A percentile compares a stretch with the other conserved stretches of the same genome.
Evolutionary conservation across 2,329 filamentous ascomycete genomes (phyloP).

Genomic region (Alternaria sp.): DNA sequence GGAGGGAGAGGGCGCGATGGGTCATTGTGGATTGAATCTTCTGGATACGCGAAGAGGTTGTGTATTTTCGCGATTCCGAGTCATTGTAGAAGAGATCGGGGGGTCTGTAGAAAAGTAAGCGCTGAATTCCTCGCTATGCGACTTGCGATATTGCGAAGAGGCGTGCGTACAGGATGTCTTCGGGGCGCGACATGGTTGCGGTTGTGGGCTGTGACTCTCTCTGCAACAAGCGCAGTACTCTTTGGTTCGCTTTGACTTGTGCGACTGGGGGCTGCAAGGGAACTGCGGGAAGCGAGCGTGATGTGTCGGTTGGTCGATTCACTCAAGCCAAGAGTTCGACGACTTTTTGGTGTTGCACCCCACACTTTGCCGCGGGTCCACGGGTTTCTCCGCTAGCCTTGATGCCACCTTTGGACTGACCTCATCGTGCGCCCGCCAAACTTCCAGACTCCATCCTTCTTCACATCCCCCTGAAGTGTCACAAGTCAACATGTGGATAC

Average conservation of each 20-base stretch:
- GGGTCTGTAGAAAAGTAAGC: conserved; percentile 63
- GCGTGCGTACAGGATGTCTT: conserved; percentile 81
- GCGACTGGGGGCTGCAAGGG: neutral
- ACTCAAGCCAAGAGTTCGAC: conserved; percentile 28
- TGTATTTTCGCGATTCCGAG: conserved; percentile 94
- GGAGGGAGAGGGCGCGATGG: conserved; percentile 87
- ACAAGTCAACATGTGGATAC: conserved; percentile 80
- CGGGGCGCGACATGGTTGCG: conserved; percentile 88
- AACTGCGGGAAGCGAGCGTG: neutral
- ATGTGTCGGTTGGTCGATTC: conserved; percentile 1
- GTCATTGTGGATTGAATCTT: conserved; percentile 97
- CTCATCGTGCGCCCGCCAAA: conserved; percentile 28
- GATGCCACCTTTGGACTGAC: conserved; percentile 39
- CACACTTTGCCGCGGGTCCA: conserved; percentile 26
- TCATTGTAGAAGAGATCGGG: conserved; percentile 99
- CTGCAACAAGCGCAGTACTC: neutral
- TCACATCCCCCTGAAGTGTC: conserved; percentile 3
- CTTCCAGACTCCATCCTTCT: conserved; percentile 14
- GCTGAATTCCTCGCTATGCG: neutral
- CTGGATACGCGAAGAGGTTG: conserved; percentile 92
- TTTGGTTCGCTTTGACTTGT: neutral
- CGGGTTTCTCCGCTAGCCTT: conserved; percentile 26
- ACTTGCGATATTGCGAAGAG: conserved; percentile 13
- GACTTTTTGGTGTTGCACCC: conserved; percentile 38
- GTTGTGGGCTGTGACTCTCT: conserved; percentile 5